phyloP scores from a whole-genome alignment of 2,329 filamentous ascomycete genomes.

The Tolypocladium tropicale region DNA sequence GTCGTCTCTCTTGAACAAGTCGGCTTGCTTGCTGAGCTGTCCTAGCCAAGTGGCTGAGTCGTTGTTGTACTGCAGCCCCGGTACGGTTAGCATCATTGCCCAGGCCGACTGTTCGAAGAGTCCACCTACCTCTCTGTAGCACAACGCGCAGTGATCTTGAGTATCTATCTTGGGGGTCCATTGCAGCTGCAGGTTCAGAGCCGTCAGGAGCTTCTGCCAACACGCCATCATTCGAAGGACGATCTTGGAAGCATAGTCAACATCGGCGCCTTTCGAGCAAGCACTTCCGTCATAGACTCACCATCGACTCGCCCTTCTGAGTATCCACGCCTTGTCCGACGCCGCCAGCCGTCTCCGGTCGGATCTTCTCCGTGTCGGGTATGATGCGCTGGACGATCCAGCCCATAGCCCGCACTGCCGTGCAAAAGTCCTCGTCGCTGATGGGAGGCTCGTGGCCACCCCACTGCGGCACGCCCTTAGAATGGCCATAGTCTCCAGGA shows the following conservation, averaged over 20 bases:
- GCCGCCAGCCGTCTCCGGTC: neutral
- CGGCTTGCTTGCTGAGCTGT: neutral
- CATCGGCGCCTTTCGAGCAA: neutral
- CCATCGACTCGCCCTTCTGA: neutral
- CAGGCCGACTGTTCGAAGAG: neutral
- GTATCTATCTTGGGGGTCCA: neutral
- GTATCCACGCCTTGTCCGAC: neutral
- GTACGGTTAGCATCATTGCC: neutral
- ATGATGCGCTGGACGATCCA: neutral
- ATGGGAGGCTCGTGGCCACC: neutral
- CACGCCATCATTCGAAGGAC: neutral
- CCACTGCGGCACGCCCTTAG: neutral
- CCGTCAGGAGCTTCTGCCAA: neutral
- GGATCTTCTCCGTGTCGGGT: neutral
- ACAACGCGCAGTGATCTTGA: neutral
- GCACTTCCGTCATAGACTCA: neutral
- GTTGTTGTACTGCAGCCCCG: neutral
- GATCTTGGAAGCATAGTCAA: neutral
- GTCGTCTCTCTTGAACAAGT: neutral
- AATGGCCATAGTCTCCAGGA: neutral
- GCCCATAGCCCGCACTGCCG: neutral
- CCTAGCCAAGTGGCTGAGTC: neutral
- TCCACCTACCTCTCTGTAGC: neutral
- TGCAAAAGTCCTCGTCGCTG: neutral
- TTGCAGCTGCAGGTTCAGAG: neutral